phyloP scores from a whole-genome alignment of 1,284 basidiomycete species.

The Ceratobasidium sp. region DNA sequence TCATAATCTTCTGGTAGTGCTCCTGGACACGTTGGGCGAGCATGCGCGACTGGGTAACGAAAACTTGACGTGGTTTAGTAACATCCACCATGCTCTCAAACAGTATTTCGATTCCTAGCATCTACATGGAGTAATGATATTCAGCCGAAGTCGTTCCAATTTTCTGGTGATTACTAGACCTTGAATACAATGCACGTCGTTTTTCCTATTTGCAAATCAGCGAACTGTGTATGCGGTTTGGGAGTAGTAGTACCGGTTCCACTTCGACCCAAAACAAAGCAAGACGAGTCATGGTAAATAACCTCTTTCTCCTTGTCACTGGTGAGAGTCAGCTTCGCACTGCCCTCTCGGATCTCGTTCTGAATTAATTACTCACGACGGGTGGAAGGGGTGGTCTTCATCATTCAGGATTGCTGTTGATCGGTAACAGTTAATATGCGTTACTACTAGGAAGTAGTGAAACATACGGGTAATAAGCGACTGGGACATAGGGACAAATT shows the following conservation, averaged over 20 bases:
- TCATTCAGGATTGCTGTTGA: constrained; percentile 55
- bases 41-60: no score
- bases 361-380: constrained; percentile 54
- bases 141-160: neutral
- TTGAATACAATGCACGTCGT: no score
- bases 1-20: constrained; percentile 60
- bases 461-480: constrained; percentile 59
- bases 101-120: constrained; percentile 63
- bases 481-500: constrained; percentile 68
- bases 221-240: constrained; percentile 60
- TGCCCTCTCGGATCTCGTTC: constrained; percentile 39
- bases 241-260: constrained; percentile 65
- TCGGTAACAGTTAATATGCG: constrained; percentile 45
- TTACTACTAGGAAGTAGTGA: constrained; percentile 35
- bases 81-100: constrained; percentile 37
- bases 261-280: constrained; percentile 72
- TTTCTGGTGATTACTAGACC: constrained; percentile 35
- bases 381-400: constrained; percentile 60
- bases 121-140: constrained; percentile 49
- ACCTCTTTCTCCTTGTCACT: constrained; percentile 58
- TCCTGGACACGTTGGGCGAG: no score
- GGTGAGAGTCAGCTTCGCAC: constrained; percentile 37
- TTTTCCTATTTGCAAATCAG: constrained; percentile 65
- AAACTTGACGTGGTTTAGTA: no score
- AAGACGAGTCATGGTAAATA: constrained; percentile 64